Evolutionary conservation across 345 rosid species (phyloP).

Genomic region (Corymbia maculata): DNA sequence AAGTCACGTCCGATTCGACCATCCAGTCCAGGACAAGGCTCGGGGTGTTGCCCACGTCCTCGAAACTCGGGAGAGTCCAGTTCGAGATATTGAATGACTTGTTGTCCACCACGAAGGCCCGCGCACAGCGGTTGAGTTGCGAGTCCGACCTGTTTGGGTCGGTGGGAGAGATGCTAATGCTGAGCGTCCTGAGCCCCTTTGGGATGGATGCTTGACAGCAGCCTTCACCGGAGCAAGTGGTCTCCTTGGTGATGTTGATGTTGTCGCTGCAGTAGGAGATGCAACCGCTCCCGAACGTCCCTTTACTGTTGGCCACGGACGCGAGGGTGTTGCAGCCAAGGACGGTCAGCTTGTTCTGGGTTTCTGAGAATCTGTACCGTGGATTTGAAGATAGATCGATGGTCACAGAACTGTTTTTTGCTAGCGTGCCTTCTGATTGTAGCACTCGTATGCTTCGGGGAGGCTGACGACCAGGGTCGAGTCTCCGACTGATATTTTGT

Average conservation of each 20-base stretch:
- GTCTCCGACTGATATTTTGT: no score
- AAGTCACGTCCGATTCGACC: no score
- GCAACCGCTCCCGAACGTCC: not conserved
- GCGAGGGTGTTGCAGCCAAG: rapidly evolving
- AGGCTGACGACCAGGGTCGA: no score
- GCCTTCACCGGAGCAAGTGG: not conserved
- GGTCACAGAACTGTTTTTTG: rapidly evolving
- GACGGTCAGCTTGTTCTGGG: rapidly evolving
- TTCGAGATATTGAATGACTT: no score
- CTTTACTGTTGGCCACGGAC: rapidly evolving
- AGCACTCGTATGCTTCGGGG: not conserved
- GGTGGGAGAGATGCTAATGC: no score
- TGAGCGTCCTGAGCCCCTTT: rapidly evolving
- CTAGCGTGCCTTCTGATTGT: rapidly evolving
- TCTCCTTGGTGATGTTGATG: rapidly evolving
- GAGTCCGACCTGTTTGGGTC: rapidly evolving
- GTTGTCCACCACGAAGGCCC: no score
- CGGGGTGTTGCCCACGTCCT: no score
- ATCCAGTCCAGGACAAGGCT: no score
- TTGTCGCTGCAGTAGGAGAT: not conserved
- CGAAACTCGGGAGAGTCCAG: no score
- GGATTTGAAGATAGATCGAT: no score
- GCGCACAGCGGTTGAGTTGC: no score
- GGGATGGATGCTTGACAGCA: not conserved
- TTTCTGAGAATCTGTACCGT: no score